Base-by-base conservation (phyloP, 2,329 filamentous ascomycete genomes). In the Epichloe gansuensis region DNA sequence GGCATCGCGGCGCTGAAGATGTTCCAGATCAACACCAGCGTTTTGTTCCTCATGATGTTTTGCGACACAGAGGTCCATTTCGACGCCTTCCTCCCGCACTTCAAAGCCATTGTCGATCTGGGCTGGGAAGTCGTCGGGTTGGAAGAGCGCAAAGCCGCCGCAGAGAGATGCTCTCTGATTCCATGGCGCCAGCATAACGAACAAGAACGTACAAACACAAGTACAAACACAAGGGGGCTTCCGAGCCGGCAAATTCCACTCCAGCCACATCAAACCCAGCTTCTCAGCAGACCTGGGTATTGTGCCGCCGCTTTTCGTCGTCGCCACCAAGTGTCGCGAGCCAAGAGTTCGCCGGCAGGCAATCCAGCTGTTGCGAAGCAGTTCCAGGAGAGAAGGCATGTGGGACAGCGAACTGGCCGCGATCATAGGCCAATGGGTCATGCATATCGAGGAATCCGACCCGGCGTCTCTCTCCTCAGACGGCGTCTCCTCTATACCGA, bases 221-320 rank as follows among this genome's bases (percentile, higher is more conserved):
- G 5, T 15, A 56, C 52, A 43, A 56, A 41, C 38, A 51, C 41
- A 51, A 57, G 69, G 68, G 50, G 67, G 65, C 51, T 74, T 72
- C 55, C 67, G 67, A 9, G 68, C 70, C 8, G 68, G 71, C 44
- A 68, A 69, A 35, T 74, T 73, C 53, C 69, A 69, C 6, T 68
- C 75, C 0, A 65, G 64, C 35, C 77, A 81, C 57, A 75, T 81
- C 60, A 81, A 78, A 61, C 75, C 78, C 1, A 79, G 76, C 58
- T 86, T 86, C 63, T 81, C 79, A 44, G 75, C 82, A 25, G 80
- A 84, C 49, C 65, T 83, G 11, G 82, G 82, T 17, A 78, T 86
- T 52, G 74, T 86, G 4, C 77, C 81, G 3, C 80, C 81, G 0
- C 71, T 86, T 1, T 85, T 81, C 57, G 74, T 84, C 5, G 77